phyloP scores from a whole-genome alignment of 352 stramenopile genomes.

The Peronospora belbahrii region DNA sequence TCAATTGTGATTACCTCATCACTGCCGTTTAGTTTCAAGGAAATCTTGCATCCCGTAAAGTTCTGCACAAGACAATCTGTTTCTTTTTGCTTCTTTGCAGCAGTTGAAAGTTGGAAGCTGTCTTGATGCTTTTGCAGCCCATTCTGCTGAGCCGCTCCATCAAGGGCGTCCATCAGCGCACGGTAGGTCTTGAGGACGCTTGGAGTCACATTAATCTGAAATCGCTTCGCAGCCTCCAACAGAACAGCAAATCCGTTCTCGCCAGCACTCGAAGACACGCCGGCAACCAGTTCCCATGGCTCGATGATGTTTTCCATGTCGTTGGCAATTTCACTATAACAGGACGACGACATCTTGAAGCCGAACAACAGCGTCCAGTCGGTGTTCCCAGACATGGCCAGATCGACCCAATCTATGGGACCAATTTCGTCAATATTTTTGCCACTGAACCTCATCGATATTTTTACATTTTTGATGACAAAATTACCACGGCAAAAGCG shows the following conservation, averaged over 20 bases:
- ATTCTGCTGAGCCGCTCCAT: conserved; percentile 52
- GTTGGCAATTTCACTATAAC: conserved; percentile 58
- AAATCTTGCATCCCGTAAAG: conserved; percentile 52
- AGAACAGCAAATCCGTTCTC: conserved; percentile 59
- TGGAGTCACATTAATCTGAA: conserved; percentile 72
- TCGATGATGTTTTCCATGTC: conserved; percentile 71
- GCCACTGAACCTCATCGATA: conserved; percentile 41
- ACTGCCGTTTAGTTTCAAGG: conserved; percentile 42
- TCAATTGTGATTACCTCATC: conserved; percentile 35
- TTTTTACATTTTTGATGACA: conserved; percentile 52
- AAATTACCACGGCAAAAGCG: conserved; percentile 54
- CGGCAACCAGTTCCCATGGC: conserved; percentile 55
- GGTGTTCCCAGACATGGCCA: conserved; percentile 47
- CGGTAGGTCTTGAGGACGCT: conserved; percentile 69
- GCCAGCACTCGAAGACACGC: conserved; percentile 40
- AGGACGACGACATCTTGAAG: conserved; percentile 59
- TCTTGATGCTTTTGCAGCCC: conserved; percentile 61
- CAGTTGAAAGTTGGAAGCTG: conserved; percentile 32
- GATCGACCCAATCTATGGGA: conserved; percentile 40
- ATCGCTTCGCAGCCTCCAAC: conserved; percentile 55
- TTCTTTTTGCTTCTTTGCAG: conserved; percentile 31
- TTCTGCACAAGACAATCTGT: conserved; percentile 65
- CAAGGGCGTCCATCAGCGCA: conserved; percentile 68
- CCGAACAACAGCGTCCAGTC: conserved; percentile 58
- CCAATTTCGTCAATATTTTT: conserved; percentile 50